These are phyloP conservation scores for Blastomyces emzantsi DNA, from an alignment of 2,329 filamentous ascomycete genomes.

Conservation along the genomic window DNA sequence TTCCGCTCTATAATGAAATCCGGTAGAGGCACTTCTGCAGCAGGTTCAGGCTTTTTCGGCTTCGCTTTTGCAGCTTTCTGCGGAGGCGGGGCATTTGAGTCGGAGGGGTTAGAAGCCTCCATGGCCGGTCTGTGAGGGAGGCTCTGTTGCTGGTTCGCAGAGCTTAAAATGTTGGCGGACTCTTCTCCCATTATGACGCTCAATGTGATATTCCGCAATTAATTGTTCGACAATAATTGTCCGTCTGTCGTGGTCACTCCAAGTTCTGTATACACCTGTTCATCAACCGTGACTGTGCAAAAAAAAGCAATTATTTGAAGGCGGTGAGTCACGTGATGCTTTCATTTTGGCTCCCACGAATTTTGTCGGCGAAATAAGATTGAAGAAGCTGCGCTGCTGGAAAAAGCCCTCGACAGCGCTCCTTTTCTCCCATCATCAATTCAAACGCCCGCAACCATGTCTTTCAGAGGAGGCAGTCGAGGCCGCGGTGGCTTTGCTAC, in stretches of 20 bases:
- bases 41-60: constrained; percentile 22
- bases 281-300: background rate
- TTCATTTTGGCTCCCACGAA: constrained; percentile 12
- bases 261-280: background rate
- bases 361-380: constrained; percentile 8
- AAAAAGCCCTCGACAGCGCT: background rate
- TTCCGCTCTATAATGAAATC: constrained; percentile 77
- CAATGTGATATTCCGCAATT: background rate
- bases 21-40: constrained; percentile 43
- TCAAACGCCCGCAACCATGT: constrained; percentile 41
- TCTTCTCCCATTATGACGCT: constrained; percentile 13
- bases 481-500: constrained; percentile 42
- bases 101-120: constrained; percentile 21
- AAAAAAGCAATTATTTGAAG: constrained; percentile 8
- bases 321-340: constrained; percentile 20
- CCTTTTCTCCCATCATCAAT: background rate
- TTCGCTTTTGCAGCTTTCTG: constrained; percentile 22
- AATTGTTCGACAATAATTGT: background rate
- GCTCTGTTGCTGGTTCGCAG: constrained; percentile 23
- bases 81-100: constrained; percentile 24
- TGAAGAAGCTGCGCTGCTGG: background rate
- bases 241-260: background rate
- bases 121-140: constrained; percentile 29
- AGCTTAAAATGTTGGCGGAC: constrained; percentile 11
- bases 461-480: constrained; percentile 53